A percentile compares a stretch with the other conserved stretches of the same genome.
Conservation (phyloP, 192 early-diverging fungal genomes). For the Backusella mclennaniae region DNA sequence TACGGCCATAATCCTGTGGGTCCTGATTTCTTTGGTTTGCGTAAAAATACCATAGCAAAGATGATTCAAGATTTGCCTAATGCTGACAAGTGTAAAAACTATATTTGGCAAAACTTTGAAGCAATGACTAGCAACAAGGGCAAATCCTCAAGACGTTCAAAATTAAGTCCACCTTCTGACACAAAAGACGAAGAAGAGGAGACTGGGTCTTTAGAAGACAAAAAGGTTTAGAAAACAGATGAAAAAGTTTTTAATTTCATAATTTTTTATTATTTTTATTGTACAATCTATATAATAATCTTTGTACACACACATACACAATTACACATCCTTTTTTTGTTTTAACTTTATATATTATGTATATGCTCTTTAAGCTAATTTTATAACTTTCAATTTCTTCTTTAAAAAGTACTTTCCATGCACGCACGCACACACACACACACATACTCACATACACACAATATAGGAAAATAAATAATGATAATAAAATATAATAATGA, state of each 20-base stretch:
- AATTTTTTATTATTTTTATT: neutral
- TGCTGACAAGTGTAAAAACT: constrained; percentile 70
- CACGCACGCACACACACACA: too few relatives aligned
- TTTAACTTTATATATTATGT: neutral
- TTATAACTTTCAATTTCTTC: neutral
- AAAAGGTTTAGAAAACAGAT: neutral
- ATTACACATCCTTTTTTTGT: neutral
- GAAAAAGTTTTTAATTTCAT: neutral
- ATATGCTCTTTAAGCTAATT: neutral
- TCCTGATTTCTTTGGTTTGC: constrained; percentile 91
- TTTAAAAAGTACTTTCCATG: neutral
- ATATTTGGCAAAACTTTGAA: constrained; percentile 67
- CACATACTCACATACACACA: neutral
- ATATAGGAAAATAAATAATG: neutral
- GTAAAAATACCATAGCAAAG: constrained; percentile 78
- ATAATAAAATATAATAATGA: neutral
- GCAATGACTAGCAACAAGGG: constrained; percentile 18
- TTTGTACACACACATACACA: neutral
- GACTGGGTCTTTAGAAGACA: neutral
- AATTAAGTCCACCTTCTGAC: constrained; percentile 1
- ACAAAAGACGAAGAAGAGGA: neutral
- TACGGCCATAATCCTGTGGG: constrained; percentile 79
- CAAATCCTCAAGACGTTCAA: neutral
- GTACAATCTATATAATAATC: neutral
- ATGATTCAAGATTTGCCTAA: constrained; percentile 90